Conservation (phyloP, 1,139 yeast species). For the Sugiyamaella paludigena region DNA sequence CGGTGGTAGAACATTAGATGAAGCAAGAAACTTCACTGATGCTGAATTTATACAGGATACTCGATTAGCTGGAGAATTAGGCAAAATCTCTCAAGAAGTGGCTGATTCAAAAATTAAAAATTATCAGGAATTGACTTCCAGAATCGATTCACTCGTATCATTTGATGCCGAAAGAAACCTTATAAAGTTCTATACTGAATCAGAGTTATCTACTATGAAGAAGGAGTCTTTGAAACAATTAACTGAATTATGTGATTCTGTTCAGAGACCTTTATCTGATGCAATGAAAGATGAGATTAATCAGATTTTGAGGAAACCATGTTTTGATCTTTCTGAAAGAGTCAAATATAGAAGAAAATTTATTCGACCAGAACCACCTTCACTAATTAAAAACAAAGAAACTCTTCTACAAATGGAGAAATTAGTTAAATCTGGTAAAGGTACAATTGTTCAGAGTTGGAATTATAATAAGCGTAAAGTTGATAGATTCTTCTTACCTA, state of each 20-base stretch:
- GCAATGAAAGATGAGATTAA: slow-evolving; percentile 38
- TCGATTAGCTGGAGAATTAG: slow-evolving; percentile 48
- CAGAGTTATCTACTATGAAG: slow-evolving; percentile 39
- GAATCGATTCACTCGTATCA: slow-evolving; percentile 26
- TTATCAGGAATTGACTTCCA: slow-evolving; percentile 36
- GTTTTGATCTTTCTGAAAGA: slow-evolving; percentile 42
- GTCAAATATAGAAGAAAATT: slow-evolving; percentile 43
- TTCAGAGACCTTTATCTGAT: slow-evolving; percentile 25
- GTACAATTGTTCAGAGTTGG: slow-evolving; percentile 47
- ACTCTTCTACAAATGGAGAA: slow-evolving; percentile 33
- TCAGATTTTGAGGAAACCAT: slow-evolving; percentile 39
- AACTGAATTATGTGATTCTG: slow-evolving; percentile 16
- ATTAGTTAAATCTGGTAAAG: slow-evolving; percentile 40
- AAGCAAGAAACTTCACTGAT: slow-evolving; percentile 59
- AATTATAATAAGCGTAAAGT: slow-evolving; percentile 47
- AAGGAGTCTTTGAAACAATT: slow-evolving; percentile 30
- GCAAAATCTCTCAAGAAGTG: slow-evolving; percentile 23
- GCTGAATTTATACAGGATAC: slow-evolving; percentile 52
- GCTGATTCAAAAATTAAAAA: slow-evolving; percentile 35
- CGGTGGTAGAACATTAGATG: slow-evolving; percentile 43
- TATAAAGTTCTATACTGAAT: slow-evolving; percentile 22
- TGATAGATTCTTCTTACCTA: slow-evolving; percentile 32
- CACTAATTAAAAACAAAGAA: slow-evolving; percentile 18
- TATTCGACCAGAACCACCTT: slow-evolving; percentile 28
- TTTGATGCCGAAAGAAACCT: slow-evolving; percentile 28